Evolutionary conservation across 139 green algal genomes (phyloP), one percentile per base, ranked within the genome.

Genomic region (Picocystis salinarum): DNA sequence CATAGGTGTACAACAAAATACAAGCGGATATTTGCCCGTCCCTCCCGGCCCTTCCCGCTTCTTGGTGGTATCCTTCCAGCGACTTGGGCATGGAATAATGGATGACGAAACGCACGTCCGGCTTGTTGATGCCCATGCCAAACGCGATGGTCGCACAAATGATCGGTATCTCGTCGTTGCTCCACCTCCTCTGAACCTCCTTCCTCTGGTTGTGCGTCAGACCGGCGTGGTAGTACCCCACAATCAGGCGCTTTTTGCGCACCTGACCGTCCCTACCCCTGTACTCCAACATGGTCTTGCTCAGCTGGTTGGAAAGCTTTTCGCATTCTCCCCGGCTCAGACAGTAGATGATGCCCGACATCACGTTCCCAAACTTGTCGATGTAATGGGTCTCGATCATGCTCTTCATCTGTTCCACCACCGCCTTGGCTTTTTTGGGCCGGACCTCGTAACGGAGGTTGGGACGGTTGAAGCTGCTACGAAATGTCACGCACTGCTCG

Each of bases 261-360:
- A n/a, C n/a, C n/a, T n/a, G n/a, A n/a, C n/a, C n/a, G n/a, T n/a
- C n/a, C n/a, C n/a, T n/a, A n/a, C 36, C 25, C 36, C 10, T 7
- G 36, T 44, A 11, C 20, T 44, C 36, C 36, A 23, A 19, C 20
- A 44, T 28, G 20, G 24, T 9, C 36, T 44, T 44, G 36, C 26
- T 58, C 45, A 25, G 66, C 51, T 81, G 56, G 2, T 56, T 61
- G 0, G 75, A 67, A 23, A 93, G 69, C 6, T 70, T 52, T 59
- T 91, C 80, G 36, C 75, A 86, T 39, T 92, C 74, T 2, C 56
- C 60, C 1, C 72, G 57, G 9, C 62, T 70, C n/a, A 89, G 52
- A 64, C 82, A 94, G 67, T 95, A 95, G 6, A 95, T 58, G 48
- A 95, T 94, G 52, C 84, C 85, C 44, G 80, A 83, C 53, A 75